Percentiles rank a stretch among this genome's conserved stretches.
phyloP scores from a whole-genome alignment of 192 early-diverging fungal species.

The Mortierella antarctica region DNA sequence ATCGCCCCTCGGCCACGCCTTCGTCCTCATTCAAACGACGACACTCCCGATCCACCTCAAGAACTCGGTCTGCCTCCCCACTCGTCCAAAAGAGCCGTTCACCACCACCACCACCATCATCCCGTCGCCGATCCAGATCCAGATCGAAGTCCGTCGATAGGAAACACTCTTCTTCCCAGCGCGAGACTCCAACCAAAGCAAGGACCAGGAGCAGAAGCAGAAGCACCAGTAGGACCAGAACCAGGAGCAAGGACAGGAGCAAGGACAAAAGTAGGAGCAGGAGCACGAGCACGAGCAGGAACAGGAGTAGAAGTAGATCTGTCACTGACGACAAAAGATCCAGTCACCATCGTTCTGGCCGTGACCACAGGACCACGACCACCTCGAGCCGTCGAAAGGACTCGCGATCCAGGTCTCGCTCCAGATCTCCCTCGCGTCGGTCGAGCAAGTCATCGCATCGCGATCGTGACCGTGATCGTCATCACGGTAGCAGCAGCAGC shows the following conservation, averaged over 20 bases:
- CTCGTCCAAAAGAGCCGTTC: background rate
- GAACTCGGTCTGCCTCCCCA: background rate
- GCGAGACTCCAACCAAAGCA: slow-evolving; percentile 3
- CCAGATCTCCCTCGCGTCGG: slow-evolving; percentile 27
- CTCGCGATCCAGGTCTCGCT: slow-evolving; percentile 20
- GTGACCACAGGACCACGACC: slow-evolving; percentile 5
- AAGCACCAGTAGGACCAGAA: background rate
- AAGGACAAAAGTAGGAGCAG: slow-evolving; percentile 4
- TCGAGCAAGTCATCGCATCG: slow-evolving; percentile 11
- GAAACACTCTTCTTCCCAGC: background rate
- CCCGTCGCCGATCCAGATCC: background rate
- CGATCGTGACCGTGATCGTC: background rate
- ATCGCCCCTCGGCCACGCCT: background rate
- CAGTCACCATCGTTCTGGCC: slow-evolving; percentile 3
- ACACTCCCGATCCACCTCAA: too few species aligned
- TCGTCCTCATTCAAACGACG: background rate
- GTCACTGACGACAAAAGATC: slow-evolving; percentile 1
- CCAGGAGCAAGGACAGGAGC: background rate
- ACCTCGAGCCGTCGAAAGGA: background rate
- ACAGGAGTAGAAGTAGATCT: slow-evolving; percentile 4
- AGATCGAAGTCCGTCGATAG: slow-evolving; percentile 5
- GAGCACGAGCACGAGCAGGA: background rate
- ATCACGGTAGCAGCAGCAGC: background rate
- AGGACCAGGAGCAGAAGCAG: background rate
- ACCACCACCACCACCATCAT: background rate